phyloP scores from a whole-genome alignment of 108 stramenopile species.

The Nannochloropsis salina region DNA sequence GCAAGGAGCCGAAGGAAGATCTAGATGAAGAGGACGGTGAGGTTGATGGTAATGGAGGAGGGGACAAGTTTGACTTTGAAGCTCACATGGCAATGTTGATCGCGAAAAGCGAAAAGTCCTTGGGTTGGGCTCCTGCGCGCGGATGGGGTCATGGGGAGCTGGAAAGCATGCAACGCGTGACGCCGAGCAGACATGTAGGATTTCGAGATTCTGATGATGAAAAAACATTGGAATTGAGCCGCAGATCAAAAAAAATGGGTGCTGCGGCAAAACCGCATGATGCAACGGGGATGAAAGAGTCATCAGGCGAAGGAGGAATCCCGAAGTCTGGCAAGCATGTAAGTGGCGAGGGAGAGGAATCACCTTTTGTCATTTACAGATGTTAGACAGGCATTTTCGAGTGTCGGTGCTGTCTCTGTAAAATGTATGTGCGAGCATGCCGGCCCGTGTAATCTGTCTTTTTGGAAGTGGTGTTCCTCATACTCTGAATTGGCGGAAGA shows the following conservation, averaged over 20 bases:
- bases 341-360: no score
- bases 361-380: no score
- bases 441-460: no score
- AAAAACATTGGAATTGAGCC: conserved; percentile 28
- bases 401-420: no score
- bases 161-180: conserved; percentile 22
- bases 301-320: no score
- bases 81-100: conserved; percentile 79
- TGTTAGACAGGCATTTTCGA: no score
- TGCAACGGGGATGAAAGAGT: no score
- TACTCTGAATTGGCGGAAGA: no score
- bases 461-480: no score
- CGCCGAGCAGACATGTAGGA: conserved; percentile 35
- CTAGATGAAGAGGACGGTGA: conserved; percentile 32
- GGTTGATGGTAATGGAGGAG: conserved; percentile 41
- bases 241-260: neutral
- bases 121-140: conserved; percentile 15
- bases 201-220: conserved; percentile 46
- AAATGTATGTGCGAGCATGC: no score
- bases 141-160: conserved; percentile 1
- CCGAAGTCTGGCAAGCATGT: no score
- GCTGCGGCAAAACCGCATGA: no score
- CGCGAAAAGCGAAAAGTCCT: conserved; percentile 62
- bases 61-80: conserved; percentile 79
- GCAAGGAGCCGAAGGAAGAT: conserved; percentile 52